Evolutionary conservation across 2,329 filamentous ascomycete genomes (phyloP).

Genomic region (Neocucurbitaria cava): DNA sequence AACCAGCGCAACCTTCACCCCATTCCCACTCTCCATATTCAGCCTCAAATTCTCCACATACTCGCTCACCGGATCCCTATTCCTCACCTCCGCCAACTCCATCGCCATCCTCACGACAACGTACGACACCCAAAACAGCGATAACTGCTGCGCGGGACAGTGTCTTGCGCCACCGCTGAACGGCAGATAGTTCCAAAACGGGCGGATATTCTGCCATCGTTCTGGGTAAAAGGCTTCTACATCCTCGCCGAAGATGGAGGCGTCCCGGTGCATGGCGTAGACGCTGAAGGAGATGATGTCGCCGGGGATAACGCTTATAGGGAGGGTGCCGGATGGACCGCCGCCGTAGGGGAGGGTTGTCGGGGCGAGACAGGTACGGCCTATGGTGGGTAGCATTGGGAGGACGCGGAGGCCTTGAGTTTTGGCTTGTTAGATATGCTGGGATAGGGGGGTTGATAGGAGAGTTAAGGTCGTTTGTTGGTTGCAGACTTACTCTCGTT

Average conservation of each 20-base stretch:
- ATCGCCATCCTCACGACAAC: conserved; percentile 14
- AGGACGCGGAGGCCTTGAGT: background rate
- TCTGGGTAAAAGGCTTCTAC: conserved; percentile 54
- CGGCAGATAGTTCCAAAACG: conserved; percentile 23
- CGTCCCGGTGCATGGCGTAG: conserved; percentile 56
- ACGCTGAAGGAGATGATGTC: conserved; percentile 41
- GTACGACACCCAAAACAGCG: conserved; percentile 18
- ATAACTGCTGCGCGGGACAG: conserved; percentile 17
- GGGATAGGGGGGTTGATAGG: too few relatives aligned
- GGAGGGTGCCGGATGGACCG: conserved; percentile 10
- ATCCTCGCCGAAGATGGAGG: conserved; percentile 51
- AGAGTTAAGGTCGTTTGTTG: too few relatives aligned
- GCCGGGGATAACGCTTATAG: conserved; percentile 10
- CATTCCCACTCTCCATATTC: conserved; percentile 22
- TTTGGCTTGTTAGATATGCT: too few relatives aligned
- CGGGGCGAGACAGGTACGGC: background rate
- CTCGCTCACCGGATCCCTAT: conserved; percentile 14
- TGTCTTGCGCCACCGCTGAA: conserved; percentile 20
- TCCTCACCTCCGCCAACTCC: conserved; percentile 11
- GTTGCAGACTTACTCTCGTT: conserved; percentile 63
- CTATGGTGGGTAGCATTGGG: background rate
- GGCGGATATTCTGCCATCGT: conserved; percentile 14
- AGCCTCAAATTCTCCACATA: conserved; percentile 19
- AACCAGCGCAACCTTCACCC: conserved; percentile 5
- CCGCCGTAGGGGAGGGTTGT: conserved; percentile 19